Evolutionary conservation across 345 rosid species (phyloP), one percentile per base, ranked within the genome.

Genomic region (Lenwebbia sp.): DNA sequence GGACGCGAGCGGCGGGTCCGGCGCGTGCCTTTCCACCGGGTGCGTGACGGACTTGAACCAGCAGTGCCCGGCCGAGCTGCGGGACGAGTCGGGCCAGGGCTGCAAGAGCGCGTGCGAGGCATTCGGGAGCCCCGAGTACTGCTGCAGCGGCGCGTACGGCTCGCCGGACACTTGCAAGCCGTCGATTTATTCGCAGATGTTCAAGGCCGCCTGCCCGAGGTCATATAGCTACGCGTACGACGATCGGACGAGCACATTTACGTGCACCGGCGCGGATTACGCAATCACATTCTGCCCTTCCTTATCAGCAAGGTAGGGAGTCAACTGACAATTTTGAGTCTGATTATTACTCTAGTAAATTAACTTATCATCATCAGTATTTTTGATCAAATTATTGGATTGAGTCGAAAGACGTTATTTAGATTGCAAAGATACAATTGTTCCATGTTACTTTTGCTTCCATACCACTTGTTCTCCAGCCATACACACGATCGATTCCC

Each of bases 221-320:
- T 98, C 99, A 13, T 97, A 97, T 91, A 97, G 99, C 92, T 97
- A 96, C 37, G 99, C 99, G 5, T 97, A 97, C 76, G 99, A 96
- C 85, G 99, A 97, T 60, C 89, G 90, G 87, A 91, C 93, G 33
- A 97, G 99, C 65, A 97, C 99, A 90, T 97, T 97, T 92, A 97
- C 99, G 23, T 97, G 99, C 86, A 92, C 95, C 6, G 84, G 92
- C 14, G 92, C 97, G 7, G 92, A 96, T 70, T 97, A 97, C 89
- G 86, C 86, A 2, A 89, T 97, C 88, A 96, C 99, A 30, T 96
- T 97, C 91, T 97, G 99, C 87, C 99, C 99, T 15, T 65, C 96
- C 23, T 70, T 70, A 70, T 70, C 81, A 70, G 81, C 81, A 70
- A 70, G 81, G 81, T 70, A 70, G 26, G 81, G 47, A 37, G 81